phyloP scores from a whole-genome alignment of 208 protist species.

The Trypanosoma caninum region DNA sequence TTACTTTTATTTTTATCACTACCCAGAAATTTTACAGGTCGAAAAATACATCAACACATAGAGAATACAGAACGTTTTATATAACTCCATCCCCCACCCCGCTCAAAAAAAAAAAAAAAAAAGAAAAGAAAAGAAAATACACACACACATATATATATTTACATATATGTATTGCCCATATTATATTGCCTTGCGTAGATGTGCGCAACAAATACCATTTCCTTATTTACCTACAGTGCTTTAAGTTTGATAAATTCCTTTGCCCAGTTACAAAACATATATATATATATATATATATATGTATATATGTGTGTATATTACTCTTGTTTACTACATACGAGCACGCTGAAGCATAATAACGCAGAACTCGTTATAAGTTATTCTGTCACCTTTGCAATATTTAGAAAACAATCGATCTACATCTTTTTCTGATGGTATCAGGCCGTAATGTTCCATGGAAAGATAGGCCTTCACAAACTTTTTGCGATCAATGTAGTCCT shows the following conservation, averaged over 20 bases:
- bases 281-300: constrained; percentile 3
- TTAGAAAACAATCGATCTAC: constrained; percentile 49
- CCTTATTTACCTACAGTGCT: no score
- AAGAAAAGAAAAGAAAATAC: neutral
- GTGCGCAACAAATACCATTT: no score
- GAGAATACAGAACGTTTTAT: neutral
- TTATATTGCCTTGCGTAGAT: no score
- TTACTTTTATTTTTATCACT: no score
- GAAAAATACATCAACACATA: no score
- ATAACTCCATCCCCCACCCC: neutral
- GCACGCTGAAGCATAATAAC: constrained; percentile 82
- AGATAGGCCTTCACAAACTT: constrained; percentile 68
- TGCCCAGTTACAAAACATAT: no score
- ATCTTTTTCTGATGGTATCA: constrained; percentile 46
- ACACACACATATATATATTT: neutral
- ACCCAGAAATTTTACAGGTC: no score
- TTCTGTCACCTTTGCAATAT: constrained; percentile 43
- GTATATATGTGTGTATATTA: neutral
- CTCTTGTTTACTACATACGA: constrained; percentile 46
- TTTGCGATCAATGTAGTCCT: constrained; percentile 67
- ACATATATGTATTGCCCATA: neutral
- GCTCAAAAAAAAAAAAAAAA: neutral
- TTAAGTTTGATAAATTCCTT: no score
- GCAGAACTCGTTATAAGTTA: constrained; percentile 84
- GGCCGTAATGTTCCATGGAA: constrained; percentile 76